phyloP scores from a whole-genome alignment of 345 rosid species.

The Acer saccharum region DNA sequence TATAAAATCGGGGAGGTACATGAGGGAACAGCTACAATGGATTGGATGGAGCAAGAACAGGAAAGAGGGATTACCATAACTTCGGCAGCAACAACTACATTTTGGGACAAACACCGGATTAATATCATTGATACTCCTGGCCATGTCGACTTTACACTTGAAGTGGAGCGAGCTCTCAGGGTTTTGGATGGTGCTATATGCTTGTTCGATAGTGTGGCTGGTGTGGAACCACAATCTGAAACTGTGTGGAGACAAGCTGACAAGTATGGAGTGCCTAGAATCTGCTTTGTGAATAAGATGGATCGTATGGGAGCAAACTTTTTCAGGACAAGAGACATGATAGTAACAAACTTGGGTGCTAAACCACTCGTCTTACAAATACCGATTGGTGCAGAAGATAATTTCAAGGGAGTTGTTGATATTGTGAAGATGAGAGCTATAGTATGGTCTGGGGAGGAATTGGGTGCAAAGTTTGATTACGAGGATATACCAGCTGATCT shows the following conservation, averaged over 20 bases:
- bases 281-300: conserved; percentile 96
- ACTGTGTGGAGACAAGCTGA: conserved; percentile 99
- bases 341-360: conserved; percentile 90
- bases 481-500: conserved; percentile 85
- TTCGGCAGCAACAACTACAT: conserved; percentile 94
- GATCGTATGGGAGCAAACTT: conserved; percentile 97
- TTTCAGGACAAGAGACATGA: conserved; percentile 93
- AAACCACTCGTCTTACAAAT: conserved; percentile 87
- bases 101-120: conserved; percentile 88
- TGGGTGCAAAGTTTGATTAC: conserved; percentile 87
- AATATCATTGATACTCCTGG: conserved; percentile 98
- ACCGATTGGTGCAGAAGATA: conserved; percentile 90
- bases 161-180: conserved; percentile 94
- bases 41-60: conserved; percentile 99
- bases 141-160: conserved; percentile 95
- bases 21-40: conserved; percentile 99
- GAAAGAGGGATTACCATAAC: conserved; percentile 99
- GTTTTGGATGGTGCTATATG: conserved; percentile 97
- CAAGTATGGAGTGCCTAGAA: conserved; percentile 94
- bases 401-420: conserved; percentile 77
- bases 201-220: conserved; percentile 97
- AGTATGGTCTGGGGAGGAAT: conserved; percentile 93
- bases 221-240: conserved; percentile 99
- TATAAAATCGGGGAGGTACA: conserved; percentile 98
- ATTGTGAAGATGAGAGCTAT: conserved; percentile 88